phyloP scores from a whole-genome alignment of 257 asterid genomes.

The Rubia yunnanensis region DNA sequence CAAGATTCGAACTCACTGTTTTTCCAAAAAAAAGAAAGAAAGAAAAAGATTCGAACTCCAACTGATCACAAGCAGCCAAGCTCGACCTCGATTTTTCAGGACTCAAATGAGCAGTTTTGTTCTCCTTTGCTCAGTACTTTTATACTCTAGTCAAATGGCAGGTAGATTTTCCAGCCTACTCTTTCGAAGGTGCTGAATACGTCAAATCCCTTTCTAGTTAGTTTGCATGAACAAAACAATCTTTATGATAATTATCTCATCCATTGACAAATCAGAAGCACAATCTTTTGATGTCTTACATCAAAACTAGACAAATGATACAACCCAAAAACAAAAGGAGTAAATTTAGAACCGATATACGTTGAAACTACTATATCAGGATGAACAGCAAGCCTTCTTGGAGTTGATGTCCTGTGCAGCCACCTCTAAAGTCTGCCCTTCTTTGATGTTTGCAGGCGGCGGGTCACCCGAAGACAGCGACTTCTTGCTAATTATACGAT shows the following conservation, averaged over 20 bases:
- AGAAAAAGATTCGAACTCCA: too few species aligned
- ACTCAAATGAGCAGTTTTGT: too few species aligned
- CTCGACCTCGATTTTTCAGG: too few species aligned
- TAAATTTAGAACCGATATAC: neutral
- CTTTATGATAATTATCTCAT: neutral
- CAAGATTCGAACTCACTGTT: too few species aligned
- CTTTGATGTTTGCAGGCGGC: slow-evolving; percentile 48
- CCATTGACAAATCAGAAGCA: neutral
- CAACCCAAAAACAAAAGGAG: neutral
- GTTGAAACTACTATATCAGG: slow-evolving; percentile 24
- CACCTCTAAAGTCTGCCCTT: slow-evolving; percentile 71
- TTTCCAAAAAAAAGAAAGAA: too few species aligned
- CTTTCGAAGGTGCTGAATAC: too few species aligned
- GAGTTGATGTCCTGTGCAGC: slow-evolving; percentile 51
- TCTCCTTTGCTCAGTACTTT: too few species aligned
- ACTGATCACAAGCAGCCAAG: too few species aligned
- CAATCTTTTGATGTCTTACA: neutral
- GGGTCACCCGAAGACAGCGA: slow-evolving; percentile 63
- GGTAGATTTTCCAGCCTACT: too few species aligned
- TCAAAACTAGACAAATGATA: neutral
- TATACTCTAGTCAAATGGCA: too few species aligned
- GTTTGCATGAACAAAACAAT: neutral
- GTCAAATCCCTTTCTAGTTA: neutral
- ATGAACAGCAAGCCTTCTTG: slow-evolving; percentile 72
- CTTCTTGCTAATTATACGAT: slow-evolving; percentile 77